Evolutionary conservation across 495 filamentous ascomycete genomes (phyloP).

Genomic region (Collariella sp.): DNA sequence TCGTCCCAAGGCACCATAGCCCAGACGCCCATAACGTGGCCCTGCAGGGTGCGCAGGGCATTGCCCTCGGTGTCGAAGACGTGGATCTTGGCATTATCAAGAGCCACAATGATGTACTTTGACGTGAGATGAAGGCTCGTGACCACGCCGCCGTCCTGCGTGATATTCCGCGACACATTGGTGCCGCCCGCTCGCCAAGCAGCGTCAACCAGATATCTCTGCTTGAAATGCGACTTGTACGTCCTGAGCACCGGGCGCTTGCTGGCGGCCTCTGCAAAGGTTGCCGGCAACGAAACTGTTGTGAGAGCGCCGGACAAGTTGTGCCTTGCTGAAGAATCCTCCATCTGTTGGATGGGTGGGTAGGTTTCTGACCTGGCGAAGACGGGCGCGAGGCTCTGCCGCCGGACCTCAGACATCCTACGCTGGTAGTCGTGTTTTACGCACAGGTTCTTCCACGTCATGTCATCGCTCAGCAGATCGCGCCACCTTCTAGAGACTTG

Average conservation of each 20-base stretch:
- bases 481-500: constrained; percentile 90
- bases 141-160: constrained; percentile 91
- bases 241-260: constrained; percentile 46
- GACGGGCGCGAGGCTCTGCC: constrained; percentile 19
- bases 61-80: constrained; percentile 90
- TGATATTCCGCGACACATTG: constrained; percentile 73
- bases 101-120: constrained; percentile 93
- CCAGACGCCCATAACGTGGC: constrained; percentile 99
- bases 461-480: constrained; percentile 88
- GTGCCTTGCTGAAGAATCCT: constrained; percentile 23
- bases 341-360: constrained; percentile 20
- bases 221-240: constrained; percentile 95
- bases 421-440: constrained; percentile 84
- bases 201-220: constrained; percentile 91
- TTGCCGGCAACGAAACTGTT: constrained; percentile 19
- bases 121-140: constrained; percentile 89
- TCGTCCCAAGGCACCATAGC: constrained; percentile 99
- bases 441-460: constrained; percentile 94
- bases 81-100: constrained; percentile 98
- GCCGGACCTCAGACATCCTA: constrained; percentile 39
- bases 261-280: constrained; percentile 30
- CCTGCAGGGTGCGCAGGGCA: constrained; percentile 78
- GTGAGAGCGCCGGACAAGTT: constrained; percentile 33
- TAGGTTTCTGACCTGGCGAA: constrained; percentile 20
- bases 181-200: constrained; percentile 88